Evolutionary conservation across 1,139 yeast genomes (phyloP), one percentile per base, ranked within the genome.

Genomic region (Kurtzmaniella quercitrusa): DNA sequence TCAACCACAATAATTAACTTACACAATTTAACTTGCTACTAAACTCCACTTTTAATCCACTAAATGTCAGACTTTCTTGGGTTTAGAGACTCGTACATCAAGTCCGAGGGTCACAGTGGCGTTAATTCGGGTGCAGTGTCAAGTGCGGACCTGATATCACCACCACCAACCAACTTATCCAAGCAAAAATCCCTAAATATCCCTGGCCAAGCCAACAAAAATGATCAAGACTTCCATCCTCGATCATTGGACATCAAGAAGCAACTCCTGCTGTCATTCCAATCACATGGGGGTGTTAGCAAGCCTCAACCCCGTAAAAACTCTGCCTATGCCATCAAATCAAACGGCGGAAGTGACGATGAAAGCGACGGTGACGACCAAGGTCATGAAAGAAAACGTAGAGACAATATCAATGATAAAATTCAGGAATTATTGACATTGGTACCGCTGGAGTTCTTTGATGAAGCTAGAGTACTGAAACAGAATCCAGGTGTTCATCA

Each of bases 401-500:
- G 95, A 47, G 98, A 90, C 60, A 88, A 86, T 56, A 87, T 91
- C 62, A 90, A 90, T 58, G 96, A 89, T 42, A 82, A 84, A 57
- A 91, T 91, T 46, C 94, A 86, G 55, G 96, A 90, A 54, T 70
- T 91, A 38, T 75, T 89, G 41, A 70, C 77, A 1, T 62, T 86
- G 43, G 78, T 91, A 2, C 96, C 97, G 0, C 66, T 67, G 12
- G 78, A 77, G 37, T 79, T 83, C 53, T 73, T 85, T 53, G 63
- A 57, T 46, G 69, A 64, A 9, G 41, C 50, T 2, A 16, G 36
- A 7, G 11, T 36, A 2, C 25, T 37, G 9, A 42, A 40, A 21
- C 39, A 27, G 9, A 21, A 41, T 23, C 39, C 43, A 25, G 23
- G 34, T 11, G 36, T 38, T 2, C 43, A 44, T 16, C 48, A 49